These are phyloP conservation scores for Paecilomyces variotii DNA, from an alignment of 2,329 filamentous ascomycete species.

Conservation along the genomic window DNA sequence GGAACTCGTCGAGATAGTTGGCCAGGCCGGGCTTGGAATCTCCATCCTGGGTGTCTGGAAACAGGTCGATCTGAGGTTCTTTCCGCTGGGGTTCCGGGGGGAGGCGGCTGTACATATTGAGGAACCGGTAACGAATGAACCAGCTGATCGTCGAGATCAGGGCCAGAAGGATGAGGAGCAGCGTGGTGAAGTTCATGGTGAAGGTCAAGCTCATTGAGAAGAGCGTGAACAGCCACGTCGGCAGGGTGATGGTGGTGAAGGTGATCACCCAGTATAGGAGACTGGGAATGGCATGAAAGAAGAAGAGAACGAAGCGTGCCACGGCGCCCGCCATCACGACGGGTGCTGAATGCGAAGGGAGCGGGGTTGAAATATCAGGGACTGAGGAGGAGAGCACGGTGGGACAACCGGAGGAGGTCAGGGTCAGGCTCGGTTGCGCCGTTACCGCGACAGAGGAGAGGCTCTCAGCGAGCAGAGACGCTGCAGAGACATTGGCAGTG, in stretches of 20 bases:
- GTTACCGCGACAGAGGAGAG: neutral
- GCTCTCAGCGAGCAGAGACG: neutral
- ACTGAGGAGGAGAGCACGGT: neutral
- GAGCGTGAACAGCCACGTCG: constrained; percentile 79
- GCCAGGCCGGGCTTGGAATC: constrained; percentile 83
- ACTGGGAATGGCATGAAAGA: constrained; percentile 48
- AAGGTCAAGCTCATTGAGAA: constrained; percentile 92
- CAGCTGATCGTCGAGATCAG: constrained; percentile 82
- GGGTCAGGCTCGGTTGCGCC: neutral
- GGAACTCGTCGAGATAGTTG: constrained; percentile 96
- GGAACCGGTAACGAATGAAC: constrained; percentile 88
- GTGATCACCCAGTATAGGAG: constrained; percentile 71
- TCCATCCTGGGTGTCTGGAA: constrained; percentile 84
- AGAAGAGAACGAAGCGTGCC: constrained; percentile 41
- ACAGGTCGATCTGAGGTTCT: constrained; percentile 89
- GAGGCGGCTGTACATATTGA: constrained; percentile 93
- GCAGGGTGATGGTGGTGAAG: constrained; percentile 79
- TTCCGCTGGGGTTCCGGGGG: constrained; percentile 93
- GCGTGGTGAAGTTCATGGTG: constrained; percentile 95
- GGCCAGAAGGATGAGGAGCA: constrained; percentile 72
- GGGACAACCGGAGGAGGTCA: neutral
- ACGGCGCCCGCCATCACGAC: constrained; percentile 37
- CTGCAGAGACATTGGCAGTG: neutral
- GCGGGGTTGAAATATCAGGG: constrained; percentile 9
- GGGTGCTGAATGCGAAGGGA: constrained; percentile 21